Percentiles rank a stretch among this genome's conserved stretches.
phyloP scores from a whole-genome alignment of 768 basidiomycete species.

The Leccinum subgranulosum region DNA sequence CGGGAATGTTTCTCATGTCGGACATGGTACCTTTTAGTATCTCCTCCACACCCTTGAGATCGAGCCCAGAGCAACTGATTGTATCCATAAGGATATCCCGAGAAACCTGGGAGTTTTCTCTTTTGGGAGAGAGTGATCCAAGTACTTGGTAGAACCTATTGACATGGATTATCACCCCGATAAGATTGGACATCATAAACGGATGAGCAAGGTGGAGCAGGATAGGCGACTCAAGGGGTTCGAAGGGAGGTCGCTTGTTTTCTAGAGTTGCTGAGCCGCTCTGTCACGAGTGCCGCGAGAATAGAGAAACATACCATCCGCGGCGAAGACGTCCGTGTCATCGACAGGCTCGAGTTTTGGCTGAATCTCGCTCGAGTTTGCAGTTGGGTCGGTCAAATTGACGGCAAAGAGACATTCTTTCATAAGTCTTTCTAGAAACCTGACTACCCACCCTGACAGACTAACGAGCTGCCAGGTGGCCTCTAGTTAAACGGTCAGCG shows the following conservation, averaged over 20 bases:
- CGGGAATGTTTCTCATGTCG: conserved; percentile 22
- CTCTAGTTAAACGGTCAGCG: conserved; percentile 37
- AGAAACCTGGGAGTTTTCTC: conserved; percentile 63
- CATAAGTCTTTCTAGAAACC: conserved; percentile 59
- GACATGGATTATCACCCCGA: conserved; percentile 51
- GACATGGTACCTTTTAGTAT: conserved; percentile 40
- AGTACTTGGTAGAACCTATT: conserved; percentile 56
- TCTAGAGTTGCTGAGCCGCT: conserved; percentile 31
- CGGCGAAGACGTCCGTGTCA: conserved; percentile 20
- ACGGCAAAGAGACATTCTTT: conserved; percentile 45
- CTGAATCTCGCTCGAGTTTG: conserved; percentile 9
- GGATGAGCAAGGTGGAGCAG: conserved; percentile 66
- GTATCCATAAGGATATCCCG: conserved; percentile 60
- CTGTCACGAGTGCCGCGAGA: conserved; percentile 38
- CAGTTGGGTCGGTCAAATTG: conserved; percentile 20
- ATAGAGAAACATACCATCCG: conserved; percentile 23
- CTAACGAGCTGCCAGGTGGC: conserved; percentile 72
- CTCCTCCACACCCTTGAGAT: conserved; percentile 49
- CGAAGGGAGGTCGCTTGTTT: conserved; percentile 11
- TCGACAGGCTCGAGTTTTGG: conserved; percentile 30
- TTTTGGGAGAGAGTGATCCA: conserved; percentile 49
- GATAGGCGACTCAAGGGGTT: conserved; percentile 34
- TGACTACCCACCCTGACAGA: conserved; percentile 58
- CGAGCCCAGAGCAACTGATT: conserved; percentile 62
- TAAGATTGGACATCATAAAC: conserved; percentile 50